Evolutionary conservation across 2,329 filamentous ascomycete genomes (phyloP).

Genomic region (Alternaria atra): DNA sequence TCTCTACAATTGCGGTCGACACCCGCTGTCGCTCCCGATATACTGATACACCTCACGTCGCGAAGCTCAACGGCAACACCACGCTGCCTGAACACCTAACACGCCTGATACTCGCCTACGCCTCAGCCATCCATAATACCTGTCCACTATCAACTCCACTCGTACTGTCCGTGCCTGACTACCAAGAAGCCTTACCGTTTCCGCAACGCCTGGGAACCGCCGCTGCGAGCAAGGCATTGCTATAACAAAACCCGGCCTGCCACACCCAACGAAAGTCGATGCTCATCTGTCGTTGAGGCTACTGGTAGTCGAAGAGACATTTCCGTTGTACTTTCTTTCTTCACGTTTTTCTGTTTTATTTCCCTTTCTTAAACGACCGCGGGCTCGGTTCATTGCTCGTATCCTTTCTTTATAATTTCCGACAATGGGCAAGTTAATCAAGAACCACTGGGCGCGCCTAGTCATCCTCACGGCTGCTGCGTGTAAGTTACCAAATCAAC

Average conservation of each 20-base stretch:
- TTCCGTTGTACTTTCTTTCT: conserved; percentile 17
- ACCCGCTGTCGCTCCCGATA: conserved; percentile 35
- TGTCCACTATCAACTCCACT: conserved; percentile 14
- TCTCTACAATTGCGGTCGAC: conserved; percentile 44
- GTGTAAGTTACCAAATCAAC: conserved; percentile 63
- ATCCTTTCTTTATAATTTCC: conserved; percentile 40
- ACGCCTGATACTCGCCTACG: conserved; percentile 47
- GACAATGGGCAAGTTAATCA: conserved; percentile 94
- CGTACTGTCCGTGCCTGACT: conserved; percentile 34
- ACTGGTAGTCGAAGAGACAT: conserved; percentile 49
- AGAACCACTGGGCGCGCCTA: conserved; percentile 98
- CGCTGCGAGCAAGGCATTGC: conserved; percentile 22
- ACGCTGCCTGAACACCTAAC: conserved; percentile 42
- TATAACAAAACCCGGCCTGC: conserved; percentile 48
- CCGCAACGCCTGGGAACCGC: conserved; percentile 22
- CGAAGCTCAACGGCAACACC: conserved; percentile 33
- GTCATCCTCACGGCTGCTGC: conserved; percentile 85
- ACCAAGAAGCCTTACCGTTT: conserved; percentile 22
- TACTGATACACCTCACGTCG: conserved; percentile 50
- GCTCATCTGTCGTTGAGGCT: conserved; percentile 45
- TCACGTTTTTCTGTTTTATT: conserved; percentile 10
- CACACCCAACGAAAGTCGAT: conserved; percentile 34
- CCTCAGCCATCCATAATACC: conserved; percentile 39
- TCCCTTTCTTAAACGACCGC: conserved; percentile 33
- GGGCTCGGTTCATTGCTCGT: conserved; percentile 41